Conservation (phyloP, 768 basidiomycete genomes). For the Hericium alpestre region DNA sequence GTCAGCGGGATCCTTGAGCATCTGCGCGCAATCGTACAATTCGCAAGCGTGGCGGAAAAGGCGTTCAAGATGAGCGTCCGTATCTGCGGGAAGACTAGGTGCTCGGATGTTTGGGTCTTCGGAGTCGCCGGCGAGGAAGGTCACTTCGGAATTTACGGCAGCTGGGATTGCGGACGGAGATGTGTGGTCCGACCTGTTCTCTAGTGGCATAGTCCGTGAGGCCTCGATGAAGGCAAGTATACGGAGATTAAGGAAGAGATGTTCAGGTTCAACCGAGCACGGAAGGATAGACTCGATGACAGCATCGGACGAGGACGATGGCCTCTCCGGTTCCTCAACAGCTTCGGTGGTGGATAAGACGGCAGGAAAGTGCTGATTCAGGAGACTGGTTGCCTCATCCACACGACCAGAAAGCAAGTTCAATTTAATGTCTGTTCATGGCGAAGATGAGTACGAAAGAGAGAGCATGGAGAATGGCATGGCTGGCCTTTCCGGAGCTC, state of each 20-base stretch:
- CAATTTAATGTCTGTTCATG: slow-evolving; percentile 48
- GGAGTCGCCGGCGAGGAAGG: slow-evolving; percentile 7
- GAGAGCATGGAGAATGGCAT: not conserved
- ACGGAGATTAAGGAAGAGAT: slow-evolving; percentile 74
- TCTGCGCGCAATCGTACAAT: slow-evolving; percentile 51
- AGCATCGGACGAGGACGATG: slow-evolving; percentile 19
- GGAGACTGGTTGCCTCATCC: slow-evolving; percentile 51
- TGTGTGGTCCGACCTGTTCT: slow-evolving; percentile 17
- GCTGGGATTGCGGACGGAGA: slow-evolving; percentile 14
- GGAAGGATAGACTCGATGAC: slow-evolving; percentile 40
- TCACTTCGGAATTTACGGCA: slow-evolving; percentile 1
- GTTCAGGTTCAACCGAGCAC: slow-evolving; percentile 62
- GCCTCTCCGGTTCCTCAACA: not conserved
- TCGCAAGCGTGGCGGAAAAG: slow-evolving; percentile 54
- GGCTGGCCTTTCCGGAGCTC: slow-evolving; percentile 6
- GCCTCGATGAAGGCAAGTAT: slow-evolving; percentile 84
- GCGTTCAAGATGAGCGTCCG: slow-evolving; percentile 33
- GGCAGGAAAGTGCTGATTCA: slow-evolving; percentile 65
- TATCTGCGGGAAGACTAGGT: slow-evolving; percentile 18
- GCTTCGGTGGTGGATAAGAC: slow-evolving; percentile 34
- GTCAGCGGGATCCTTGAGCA: slow-evolving; percentile 44
- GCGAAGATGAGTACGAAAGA: not conserved
- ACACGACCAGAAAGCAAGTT: slow-evolving; percentile 70
- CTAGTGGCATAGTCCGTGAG: slow-evolving; percentile 61
- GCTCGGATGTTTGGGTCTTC: slow-evolving; percentile 14